Base-by-base conservation (phyloP, 2,329 filamentous ascomycete species). In the Aspergillus ruber region DNA sequence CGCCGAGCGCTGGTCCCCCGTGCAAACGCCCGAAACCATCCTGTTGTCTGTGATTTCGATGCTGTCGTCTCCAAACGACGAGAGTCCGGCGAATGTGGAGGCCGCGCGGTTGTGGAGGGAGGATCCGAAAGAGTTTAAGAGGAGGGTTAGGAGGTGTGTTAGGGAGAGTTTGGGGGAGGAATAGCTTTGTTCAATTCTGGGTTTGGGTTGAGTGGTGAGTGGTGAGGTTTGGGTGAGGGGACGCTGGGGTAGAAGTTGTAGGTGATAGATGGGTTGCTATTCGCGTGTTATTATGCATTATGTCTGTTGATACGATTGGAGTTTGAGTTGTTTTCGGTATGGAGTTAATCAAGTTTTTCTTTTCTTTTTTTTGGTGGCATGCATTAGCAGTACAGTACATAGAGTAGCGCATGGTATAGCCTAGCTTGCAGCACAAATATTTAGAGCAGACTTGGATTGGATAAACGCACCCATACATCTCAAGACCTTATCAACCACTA, bases 21-120 rank as follows among this genome's bases (percentile, higher is more conserved):
- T 97, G 2, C 93, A 97, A 70, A 90, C 86, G 10, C 90, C 91
- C 45, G 91, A 96, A 76, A 95, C 90, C 18, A 97, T 98, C 52
- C 74, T 98, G 42, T 72, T 98, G 27, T 90, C 84, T 60, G 90
- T 95, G 29, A 94, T 98, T 66, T 93, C 87, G 67, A 84, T 98
- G 74, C 83, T 98, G 55, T 84, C 88, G 54, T 86, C 86, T 62
- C 93, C 93, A 43, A 98, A 98, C 66, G 89, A 95, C 63, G 93
- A 97, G 76, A 91, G 86, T 59, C 89, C 93, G 0, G 93, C 93
- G 43, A 97, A 98, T 65, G 83, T 96, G 23, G 91, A 97, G 73
- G 93, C 93, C 3, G 93, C 91, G 9, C 81, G 86, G 51, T 71
- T 96, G 74, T 86, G 93, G 80, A 81, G 93, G 45, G 88, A 93